Percentiles rank a stretch among this genome's conserved stretches.
Conservation (phyloP, 768 basidiomycete species). For the Suillus decipiens region DNA sequence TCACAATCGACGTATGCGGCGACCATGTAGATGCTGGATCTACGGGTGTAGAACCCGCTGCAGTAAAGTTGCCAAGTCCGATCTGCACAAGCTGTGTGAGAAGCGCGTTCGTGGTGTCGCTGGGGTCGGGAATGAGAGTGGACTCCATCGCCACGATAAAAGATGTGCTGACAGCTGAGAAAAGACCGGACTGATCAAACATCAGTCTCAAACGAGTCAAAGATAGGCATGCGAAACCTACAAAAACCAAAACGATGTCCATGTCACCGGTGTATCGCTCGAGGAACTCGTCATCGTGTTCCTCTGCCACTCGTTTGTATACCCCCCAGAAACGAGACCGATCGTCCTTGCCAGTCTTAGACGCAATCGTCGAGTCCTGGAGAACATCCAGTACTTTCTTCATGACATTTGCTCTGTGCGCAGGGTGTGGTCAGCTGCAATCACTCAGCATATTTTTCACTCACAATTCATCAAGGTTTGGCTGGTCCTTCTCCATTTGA, state of each 20-base stretch:
- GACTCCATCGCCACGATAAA: constrained; percentile 16
- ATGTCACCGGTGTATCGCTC: constrained; percentile 20
- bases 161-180: constrained; percentile 17
- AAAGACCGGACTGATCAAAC: constrained; percentile 15
- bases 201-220: background rate
- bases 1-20: background rate
- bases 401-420: background rate
- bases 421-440: background rate
- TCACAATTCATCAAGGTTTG: background rate
- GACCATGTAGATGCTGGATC: background rate
- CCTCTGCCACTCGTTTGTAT: constrained; percentile 17
- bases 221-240: constrained; percentile 5
- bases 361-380: background rate
- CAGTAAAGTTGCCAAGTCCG: constrained; percentile 4
- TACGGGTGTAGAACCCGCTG: background rate
- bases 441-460: background rate
- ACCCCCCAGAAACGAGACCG: constrained; percentile 15
- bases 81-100: constrained; percentile 12
- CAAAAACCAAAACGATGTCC: constrained; percentile 24
- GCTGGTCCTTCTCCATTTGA: background rate
- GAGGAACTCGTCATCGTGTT: constrained; percentile 19
- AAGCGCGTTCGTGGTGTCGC: constrained; percentile 15
- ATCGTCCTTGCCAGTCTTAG: background rate
- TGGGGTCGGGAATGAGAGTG: constrained; percentile 13
- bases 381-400: background rate